phyloP scores from a whole-genome alignment of 768 basidiomycete species.

The Nidularia pulvinata region DNA sequence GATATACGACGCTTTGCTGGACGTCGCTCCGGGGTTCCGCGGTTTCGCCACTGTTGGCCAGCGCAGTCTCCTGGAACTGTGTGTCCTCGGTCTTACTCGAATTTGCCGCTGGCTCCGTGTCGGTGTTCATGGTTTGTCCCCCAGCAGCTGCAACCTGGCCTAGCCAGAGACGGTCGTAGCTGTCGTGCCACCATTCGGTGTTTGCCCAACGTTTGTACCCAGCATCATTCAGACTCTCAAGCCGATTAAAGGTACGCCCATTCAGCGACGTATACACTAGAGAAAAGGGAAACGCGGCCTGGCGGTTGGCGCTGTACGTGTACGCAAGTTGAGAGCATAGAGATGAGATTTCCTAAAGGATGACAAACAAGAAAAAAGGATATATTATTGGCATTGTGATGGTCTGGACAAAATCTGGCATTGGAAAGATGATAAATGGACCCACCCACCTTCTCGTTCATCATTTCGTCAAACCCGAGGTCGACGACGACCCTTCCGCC shows the following conservation, averaged over 20 bases:
- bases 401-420: not conserved
- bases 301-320: constrained; percentile 86
- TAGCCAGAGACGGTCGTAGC: constrained; percentile 72
- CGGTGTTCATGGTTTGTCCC: not conserved
- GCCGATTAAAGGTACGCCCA: constrained; percentile 63
- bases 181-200: constrained; percentile 82
- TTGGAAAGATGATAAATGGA: not conserved
- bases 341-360: constrained; percentile 82
- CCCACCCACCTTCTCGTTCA: constrained; percentile 84
- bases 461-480: constrained; percentile 89
- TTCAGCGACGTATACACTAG: constrained; percentile 83
- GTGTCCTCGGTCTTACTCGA: not conserved
- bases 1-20: constrained; percentile 73
- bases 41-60: not conserved
- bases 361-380: constrained; percentile 10
- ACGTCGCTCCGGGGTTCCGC: constrained; percentile 5
- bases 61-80: not conserved
- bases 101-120: not conserved
- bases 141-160: constrained; percentile 8
- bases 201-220: constrained; percentile 79
- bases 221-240: constrained; percentile 65
- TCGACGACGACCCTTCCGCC: constrained; percentile 80
- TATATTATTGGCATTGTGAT: constrained; percentile 1
- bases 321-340: constrained; percentile 91
- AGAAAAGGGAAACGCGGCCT: constrained; percentile 66